phyloP scores from a whole-genome alignment of 768 basidiomycete genomes.

The Lactarius sp. region DNA sequence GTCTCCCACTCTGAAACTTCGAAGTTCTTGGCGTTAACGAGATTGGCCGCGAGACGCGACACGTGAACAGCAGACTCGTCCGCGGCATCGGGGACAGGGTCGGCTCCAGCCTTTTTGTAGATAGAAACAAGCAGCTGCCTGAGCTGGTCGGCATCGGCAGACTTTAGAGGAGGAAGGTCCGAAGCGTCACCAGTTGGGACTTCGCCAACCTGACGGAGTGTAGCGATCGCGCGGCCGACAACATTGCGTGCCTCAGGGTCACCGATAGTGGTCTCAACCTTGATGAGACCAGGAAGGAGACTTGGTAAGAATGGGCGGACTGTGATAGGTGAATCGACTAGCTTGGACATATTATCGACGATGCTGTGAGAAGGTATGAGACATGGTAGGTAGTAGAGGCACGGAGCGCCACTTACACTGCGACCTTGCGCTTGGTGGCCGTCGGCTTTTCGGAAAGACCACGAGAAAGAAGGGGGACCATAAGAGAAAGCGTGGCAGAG shows the following conservation, averaged over 20 bases:
- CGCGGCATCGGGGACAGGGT: constrained; percentile 51
- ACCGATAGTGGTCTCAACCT: constrained; percentile 90
- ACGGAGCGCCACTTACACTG: constrained; percentile 60
- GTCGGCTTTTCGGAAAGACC: constrained; percentile 94
- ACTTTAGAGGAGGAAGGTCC: constrained; percentile 81
- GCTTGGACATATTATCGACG: constrained; percentile 97
- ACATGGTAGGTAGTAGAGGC: constrained; percentile 8
- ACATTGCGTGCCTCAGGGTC: constrained; percentile 98
- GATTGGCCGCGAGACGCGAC: constrained; percentile 74
- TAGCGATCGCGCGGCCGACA: constrained; percentile 86
- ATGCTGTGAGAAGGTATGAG: constrained; percentile 50
- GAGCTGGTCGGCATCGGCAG: constrained; percentile 64
- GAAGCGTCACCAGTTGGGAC: constrained; percentile 88
- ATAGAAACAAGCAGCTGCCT: constrained; percentile 61
- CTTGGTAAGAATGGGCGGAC: constrained; percentile 97
- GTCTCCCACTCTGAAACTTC: constrained; percentile 84
- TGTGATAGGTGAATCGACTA: constrained; percentile 91
- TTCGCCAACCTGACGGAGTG: constrained; percentile 92
- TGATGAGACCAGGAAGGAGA: constrained; percentile 91
- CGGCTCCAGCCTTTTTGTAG: constrained; percentile 79
- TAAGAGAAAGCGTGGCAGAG: constrained; percentile 92
- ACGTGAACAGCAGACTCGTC: constrained; percentile 63
- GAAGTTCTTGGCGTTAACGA: constrained; percentile 89
- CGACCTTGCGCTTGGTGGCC: constrained; percentile 95
- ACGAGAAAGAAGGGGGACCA: constrained; percentile 93